These are phyloP conservation scores for Rhodamnia rubescens DNA, from an alignment of 345 rosid species.

Conservation along the genomic window DNA sequence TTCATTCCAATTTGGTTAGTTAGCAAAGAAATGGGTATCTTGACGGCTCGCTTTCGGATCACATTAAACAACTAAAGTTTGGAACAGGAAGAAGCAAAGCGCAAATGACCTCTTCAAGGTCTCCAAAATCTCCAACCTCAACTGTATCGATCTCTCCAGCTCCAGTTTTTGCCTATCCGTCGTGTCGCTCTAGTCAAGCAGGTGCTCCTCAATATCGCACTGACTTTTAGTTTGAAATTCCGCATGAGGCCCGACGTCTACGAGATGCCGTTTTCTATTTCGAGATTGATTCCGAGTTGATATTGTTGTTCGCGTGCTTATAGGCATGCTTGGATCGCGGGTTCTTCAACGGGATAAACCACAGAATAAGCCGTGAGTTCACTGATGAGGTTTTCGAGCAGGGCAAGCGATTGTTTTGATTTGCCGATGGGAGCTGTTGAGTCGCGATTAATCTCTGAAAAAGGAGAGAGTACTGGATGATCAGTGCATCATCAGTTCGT, in stretches of 20 bases:
- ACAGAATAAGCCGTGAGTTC: constrained; percentile 56
- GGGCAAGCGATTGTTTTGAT: constrained; percentile 42
- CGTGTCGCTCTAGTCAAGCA: constrained; percentile 36
- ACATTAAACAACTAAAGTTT: too few relatives aligned
- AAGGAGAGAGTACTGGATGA: too few relatives aligned
- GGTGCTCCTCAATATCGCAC: constrained; percentile 9
- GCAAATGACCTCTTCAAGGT: not conserved
- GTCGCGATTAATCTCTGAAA: constrained; percentile 18
- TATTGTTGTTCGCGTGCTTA: not conserved
- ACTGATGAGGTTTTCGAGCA: constrained; percentile 44
- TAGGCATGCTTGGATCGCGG: constrained; percentile 76
- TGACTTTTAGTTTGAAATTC: not conserved
- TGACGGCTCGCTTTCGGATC: too few relatives aligned
- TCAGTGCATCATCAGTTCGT: too few relatives aligned
- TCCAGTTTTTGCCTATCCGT: constrained; percentile 21
- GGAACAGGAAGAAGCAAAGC: not conserved
- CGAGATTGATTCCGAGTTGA: not conserved
- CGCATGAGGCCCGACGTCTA: not conserved
- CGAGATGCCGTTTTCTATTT: too few relatives aligned
- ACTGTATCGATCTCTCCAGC: constrained; percentile 45
- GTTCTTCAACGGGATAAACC: constrained; percentile 71
- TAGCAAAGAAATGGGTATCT: too few relatives aligned
- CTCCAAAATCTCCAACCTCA: constrained; percentile 21
- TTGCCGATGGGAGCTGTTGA: constrained; percentile 43
- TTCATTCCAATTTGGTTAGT: too few relatives aligned